Conservation (phyloP, 352 stramenopile species). For the Globisporangium emineosum region DNA sequence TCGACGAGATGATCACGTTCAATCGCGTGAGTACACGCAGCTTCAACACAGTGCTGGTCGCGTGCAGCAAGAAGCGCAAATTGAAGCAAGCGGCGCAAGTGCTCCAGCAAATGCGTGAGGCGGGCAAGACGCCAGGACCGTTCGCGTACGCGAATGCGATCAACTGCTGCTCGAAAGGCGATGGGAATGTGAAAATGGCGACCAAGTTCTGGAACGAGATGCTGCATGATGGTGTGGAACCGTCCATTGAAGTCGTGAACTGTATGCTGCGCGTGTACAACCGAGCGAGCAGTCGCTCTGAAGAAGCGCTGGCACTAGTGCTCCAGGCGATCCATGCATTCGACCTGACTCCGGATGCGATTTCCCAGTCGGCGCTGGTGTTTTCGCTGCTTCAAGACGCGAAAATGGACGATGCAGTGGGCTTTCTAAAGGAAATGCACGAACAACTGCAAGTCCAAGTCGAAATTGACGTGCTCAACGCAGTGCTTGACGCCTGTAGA, state of each 20-base stretch:
- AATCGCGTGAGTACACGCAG: constrained; percentile 39
- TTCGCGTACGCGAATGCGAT: constrained; percentile 63
- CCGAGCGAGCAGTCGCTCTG: constrained; percentile 29
- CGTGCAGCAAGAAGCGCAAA: constrained; percentile 47
- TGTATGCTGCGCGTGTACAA: constrained; percentile 63
- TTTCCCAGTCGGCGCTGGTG: constrained; percentile 44
- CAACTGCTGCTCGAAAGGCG: constrained; percentile 54
- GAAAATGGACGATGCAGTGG: constrained; percentile 21
- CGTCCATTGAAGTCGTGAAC: constrained; percentile 46
- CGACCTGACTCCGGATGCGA: constrained; percentile 30
- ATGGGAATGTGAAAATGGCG: constrained; percentile 29
- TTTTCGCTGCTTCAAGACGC: constrained; percentile 42
- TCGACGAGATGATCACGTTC: constrained; percentile 48
- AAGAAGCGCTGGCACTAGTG: constrained; percentile 30
- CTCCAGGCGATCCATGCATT: constrained; percentile 30
- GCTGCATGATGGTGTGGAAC: constrained; percentile 29
- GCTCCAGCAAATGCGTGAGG: constrained; percentile 40
- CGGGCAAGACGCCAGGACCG: constrained; percentile 23
- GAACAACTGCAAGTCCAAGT: background rate
- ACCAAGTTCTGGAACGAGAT: constrained; percentile 50
- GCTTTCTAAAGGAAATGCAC: constrained; percentile 24
- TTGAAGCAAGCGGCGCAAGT: constrained; percentile 36
- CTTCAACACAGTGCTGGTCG: constrained; percentile 72
- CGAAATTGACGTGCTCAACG: constrained; percentile 25
- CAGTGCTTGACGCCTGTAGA: constrained; percentile 49